Percentiles rank a stretch among this genome's conserved stretches.
These are phyloP conservation scores for Lactifluus echinatus DNA, from an alignment of 768 basidiomycete genomes.

Conservation along the genomic window DNA sequence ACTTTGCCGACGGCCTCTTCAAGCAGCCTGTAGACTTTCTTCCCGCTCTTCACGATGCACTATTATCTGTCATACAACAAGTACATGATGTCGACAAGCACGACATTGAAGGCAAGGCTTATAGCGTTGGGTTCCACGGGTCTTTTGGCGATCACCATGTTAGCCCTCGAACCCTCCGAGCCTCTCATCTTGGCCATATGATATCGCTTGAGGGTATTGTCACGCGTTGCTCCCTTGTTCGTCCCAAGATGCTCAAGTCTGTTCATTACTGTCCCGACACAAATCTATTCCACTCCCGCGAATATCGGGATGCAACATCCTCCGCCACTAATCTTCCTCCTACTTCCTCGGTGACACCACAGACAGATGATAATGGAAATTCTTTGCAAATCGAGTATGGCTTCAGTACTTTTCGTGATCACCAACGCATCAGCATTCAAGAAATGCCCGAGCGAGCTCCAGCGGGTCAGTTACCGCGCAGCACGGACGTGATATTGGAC, in stretches of 20 bases:
- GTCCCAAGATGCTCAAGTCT: conserved; percentile 97
- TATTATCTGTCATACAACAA: conserved; percentile 62
- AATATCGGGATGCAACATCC: conserved; percentile 90
- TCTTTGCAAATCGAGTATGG: conserved; percentile 89
- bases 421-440: conserved; percentile 96
- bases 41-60: conserved; percentile 83
- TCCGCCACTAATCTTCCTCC: conserved; percentile 81
- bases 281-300: conserved; percentile 69
- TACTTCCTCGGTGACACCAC: conserved; percentile 78
- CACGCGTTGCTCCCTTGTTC: conserved; percentile 93
- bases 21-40: conserved; percentile 82
- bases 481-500: conserved; percentile 92
- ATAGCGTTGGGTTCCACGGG: conserved; percentile 85
- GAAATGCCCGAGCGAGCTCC: conserved; percentile 99
- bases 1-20: conserved; percentile 80
- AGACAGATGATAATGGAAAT: conserved; percentile 85
- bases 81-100: conserved; percentile 75
- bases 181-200: conserved; percentile 89
- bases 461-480: conserved; percentile 91
- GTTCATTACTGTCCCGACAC: conserved; percentile 94
- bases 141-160: conserved; percentile 98
- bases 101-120: conserved; percentile 69
- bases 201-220: conserved; percentile 97
- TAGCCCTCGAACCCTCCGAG: conserved; percentile 85
- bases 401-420: conserved; percentile 84